These are phyloP conservation scores for Terfezia claveryi DNA, from an alignment of 495 filamentous ascomycete genomes.

Conservation along the genomic window DNA sequence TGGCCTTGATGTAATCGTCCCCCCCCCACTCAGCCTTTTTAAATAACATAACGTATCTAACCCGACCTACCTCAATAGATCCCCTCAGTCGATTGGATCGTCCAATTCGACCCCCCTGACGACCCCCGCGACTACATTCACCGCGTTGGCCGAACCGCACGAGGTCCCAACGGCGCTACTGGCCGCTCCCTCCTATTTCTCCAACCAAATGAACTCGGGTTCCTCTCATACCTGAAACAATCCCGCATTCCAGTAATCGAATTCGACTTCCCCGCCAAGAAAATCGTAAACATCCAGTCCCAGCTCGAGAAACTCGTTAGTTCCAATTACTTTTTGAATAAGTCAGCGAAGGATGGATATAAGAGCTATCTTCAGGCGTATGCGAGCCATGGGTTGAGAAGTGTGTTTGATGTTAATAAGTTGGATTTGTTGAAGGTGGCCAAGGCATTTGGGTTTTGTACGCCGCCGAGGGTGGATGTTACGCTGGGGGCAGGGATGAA, in stretches of 20 bases:
- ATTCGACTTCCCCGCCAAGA: constrained; percentile 80
- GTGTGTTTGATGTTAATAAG: constrained; percentile 83
- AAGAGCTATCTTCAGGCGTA: constrained; percentile 70
- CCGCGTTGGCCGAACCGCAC: constrained; percentile 83
- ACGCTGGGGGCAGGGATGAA: constrained; percentile 68
- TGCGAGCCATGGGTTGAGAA: constrained; percentile 68
- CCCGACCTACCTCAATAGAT: constrained; percentile 31
- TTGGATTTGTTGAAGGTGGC: constrained; percentile 84
- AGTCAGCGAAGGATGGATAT: constrained; percentile 46
- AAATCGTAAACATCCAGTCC: constrained; percentile 83
- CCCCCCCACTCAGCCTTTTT: not conserved
- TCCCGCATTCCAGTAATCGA: constrained; percentile 84
- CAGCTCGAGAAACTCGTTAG: constrained; percentile 86
- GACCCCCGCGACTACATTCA: constrained; percentile 89
- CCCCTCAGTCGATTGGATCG: constrained; percentile 81
- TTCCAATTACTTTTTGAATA: constrained; percentile 91
- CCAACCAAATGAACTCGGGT: constrained; percentile 77
- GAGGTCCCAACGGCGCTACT: constrained; percentile 52
- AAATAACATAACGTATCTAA: constrained; percentile 4
- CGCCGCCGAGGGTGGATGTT: constrained; percentile 82
- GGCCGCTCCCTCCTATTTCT: constrained; percentile 77
- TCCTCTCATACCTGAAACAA: constrained; percentile 77
- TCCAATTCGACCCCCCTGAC: constrained; percentile 88
- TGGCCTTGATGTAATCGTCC: constrained; percentile 51
- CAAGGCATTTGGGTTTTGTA: constrained; percentile 74